phyloP scores from a whole-genome alignment of 2,329 filamentous ascomycete species.

The Fusarium anguioides region DNA sequence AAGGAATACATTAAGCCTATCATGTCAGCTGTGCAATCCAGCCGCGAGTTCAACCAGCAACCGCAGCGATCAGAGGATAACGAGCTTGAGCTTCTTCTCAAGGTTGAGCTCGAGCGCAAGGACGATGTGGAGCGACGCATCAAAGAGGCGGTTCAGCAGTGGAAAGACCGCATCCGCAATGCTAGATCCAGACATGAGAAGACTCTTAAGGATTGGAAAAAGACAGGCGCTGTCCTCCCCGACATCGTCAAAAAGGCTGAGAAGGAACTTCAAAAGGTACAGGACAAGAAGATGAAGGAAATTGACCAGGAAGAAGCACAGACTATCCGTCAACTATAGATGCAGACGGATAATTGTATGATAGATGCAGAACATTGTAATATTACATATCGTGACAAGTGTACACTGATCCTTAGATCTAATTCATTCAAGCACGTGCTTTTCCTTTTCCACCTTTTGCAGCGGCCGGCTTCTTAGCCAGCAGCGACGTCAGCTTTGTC shows the following conservation, averaged over 20 bases:
- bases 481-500: conserved; percentile 52
- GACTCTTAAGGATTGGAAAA: conserved; percentile 61
- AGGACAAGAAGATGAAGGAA: conserved; percentile 64
- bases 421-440: conserved; percentile 39
- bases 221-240: conserved; percentile 55
- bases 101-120: conserved; percentile 62
- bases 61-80: conserved; percentile 68
- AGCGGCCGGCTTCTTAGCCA: conserved; percentile 38
- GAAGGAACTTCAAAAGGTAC: conserved; percentile 60
- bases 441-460: conserved; percentile 41
- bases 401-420: conserved; percentile 42
- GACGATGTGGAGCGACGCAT: conserved; percentile 59
- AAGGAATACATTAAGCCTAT: conserved; percentile 62
- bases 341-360: conserved; percentile 6
- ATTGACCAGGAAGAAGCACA: conserved; percentile 64
- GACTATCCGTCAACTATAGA: conserved; percentile 54
- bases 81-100: conserved; percentile 67
- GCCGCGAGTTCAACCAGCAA: conserved; percentile 69
- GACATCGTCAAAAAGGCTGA: conserved; percentile 63
- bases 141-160: conserved; percentile 60
- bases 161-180: conserved; percentile 62
- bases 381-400: conserved; percentile 47
- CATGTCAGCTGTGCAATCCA: conserved; percentile 65
- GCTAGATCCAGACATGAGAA: conserved; percentile 61
- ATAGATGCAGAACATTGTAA: conserved; percentile 41